Evolutionary conservation across 768 basidiomycete species (phyloP), one percentile per base, ranked within the genome.

Genomic region (Lentinula guzmanii): DNA sequence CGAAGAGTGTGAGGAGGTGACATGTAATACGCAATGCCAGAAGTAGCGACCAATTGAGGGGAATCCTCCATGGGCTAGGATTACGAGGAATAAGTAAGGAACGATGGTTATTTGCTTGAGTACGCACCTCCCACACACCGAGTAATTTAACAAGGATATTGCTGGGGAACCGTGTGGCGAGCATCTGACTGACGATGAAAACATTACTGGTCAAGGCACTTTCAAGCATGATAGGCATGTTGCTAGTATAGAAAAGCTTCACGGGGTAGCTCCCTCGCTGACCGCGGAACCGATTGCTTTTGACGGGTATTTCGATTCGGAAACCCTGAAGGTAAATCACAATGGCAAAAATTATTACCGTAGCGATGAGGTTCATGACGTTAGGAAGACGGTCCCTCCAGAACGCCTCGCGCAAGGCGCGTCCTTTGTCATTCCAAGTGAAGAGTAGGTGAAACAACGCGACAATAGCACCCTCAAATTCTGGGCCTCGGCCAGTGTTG

Each of bases 181-280:
- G 84, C 95, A 98, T 98, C 76, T 98, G 97, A 34, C 87, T 91
- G 68, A 98, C 82, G 74, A 98, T 91, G 79, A 95, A 98, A 34
- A 99, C 87, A 73, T 99, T 96, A 61, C 86, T 89, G 1, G 93
- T 93, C 61, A 98, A 79, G 13, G 95, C 95, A 13, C 85, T 87
- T 77, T 98, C 92, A 63, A 98, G 85, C 96, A 99, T 99, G 81
- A 99, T 98, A 61, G 96, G 96, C 96, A 98, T 99, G 79, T 98
- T 99, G 48, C 86, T 90, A 15, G 97, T 98, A 77, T 98, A 99
- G 79, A 99, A 98, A 41, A 98, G 86, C 78, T 98, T 98, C 79
- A 99, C 84, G 56, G 97, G 97, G 79, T 98, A 98, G 13, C 86
- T 84, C 45, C 93, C 95, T 34, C 95, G 84, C 74, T 98, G 95